A percentile compares a stretch with the other conserved stretches of the same genome.
phyloP scores from a whole-genome alignment of 768 basidiomycete species.

The Trametopsis cervina region DNA sequence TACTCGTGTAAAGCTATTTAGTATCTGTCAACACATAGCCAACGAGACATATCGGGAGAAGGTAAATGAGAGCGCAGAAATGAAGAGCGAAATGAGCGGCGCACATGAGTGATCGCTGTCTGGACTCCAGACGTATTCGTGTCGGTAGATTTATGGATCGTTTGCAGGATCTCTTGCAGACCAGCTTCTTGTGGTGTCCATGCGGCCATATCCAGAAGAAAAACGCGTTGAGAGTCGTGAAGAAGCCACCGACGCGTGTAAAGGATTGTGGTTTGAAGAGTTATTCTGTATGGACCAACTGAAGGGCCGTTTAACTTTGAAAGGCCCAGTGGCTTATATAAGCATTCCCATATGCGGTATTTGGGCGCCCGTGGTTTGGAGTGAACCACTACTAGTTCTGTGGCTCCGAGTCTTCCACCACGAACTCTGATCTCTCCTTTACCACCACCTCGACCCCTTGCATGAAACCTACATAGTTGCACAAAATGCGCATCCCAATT shows the following conservation, averaged over 20 bases:
- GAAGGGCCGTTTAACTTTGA: neutral
- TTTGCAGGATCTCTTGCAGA: constrained; percentile 86
- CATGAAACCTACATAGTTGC: too few relatives aligned
- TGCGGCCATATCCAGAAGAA: constrained; percentile 35
- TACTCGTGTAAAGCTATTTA: constrained; percentile 78
- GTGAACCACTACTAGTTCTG: too few relatives aligned
- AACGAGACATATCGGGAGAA: constrained; percentile 15
- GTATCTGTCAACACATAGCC: constrained; percentile 48
- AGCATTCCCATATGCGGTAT: neutral
- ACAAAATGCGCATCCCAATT: constrained; percentile 21
- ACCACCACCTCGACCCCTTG: too few relatives aligned
- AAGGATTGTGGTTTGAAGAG: constrained; percentile 2
- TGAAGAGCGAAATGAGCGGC: constrained; percentile 19
- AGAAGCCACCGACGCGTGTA: constrained; percentile 22
- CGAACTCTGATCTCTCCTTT: too few relatives aligned
- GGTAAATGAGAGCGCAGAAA: constrained; percentile 12
- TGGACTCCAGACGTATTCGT: constrained; percentile 64
- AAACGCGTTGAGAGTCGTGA: constrained; percentile 14
- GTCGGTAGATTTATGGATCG: constrained; percentile 87
- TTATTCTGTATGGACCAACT: neutral
- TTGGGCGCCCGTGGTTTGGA: neutral
- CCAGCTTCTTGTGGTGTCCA: constrained; percentile 85
- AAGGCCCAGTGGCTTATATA: neutral
- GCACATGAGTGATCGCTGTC: constrained; percentile 75
- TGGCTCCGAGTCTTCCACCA: too few relatives aligned